These are phyloP conservation scores for Actinomortierella ambigua DNA, from an alignment of 371 early-diverging fungal species.

Conservation along the genomic window DNA sequence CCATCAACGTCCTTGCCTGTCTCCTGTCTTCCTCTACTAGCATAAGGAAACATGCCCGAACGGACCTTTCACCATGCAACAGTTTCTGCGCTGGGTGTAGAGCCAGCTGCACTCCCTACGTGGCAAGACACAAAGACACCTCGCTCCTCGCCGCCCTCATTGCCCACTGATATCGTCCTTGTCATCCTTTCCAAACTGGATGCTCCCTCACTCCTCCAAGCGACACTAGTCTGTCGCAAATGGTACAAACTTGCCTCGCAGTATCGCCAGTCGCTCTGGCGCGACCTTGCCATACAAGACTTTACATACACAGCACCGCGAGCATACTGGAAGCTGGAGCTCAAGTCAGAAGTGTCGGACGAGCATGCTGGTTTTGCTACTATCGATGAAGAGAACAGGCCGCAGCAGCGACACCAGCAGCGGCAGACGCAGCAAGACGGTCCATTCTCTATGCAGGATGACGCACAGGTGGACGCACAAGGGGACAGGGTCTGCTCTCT, in stretches of 20 bases:
- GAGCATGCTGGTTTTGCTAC: not conserved
- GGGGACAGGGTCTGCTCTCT: no score
- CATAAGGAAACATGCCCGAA: no score
- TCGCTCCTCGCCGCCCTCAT: no score
- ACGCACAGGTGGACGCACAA: no score
- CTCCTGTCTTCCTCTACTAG: no score
- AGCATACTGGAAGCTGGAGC: slow-evolving; percentile 32
- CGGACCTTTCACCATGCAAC: no score
- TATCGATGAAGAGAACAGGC: not conserved
- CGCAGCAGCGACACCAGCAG: not conserved
- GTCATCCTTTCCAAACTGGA: slow-evolving; percentile 30
- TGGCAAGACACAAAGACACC: no score
- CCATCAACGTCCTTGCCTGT: no score
- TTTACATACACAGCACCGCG: slow-evolving; percentile 30
- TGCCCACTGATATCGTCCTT: slow-evolving; percentile 31
- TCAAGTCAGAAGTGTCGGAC: not conserved
- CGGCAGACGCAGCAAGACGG: not conserved
- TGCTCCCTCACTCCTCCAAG: slow-evolving; percentile 21
- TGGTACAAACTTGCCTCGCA: slow-evolving; percentile 24
- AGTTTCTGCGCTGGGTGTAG: no score
- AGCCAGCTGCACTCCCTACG: not conserved
- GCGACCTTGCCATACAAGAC: slow-evolving; percentile 20
- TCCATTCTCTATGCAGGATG: no score
- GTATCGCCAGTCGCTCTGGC: slow-evolving; percentile 31
- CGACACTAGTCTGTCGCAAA: slow-evolving; percentile 19